Evolutionary conservation across 352 stramenopile genomes (phyloP).

Genomic region (Thraustochytrium striatum): DNA sequence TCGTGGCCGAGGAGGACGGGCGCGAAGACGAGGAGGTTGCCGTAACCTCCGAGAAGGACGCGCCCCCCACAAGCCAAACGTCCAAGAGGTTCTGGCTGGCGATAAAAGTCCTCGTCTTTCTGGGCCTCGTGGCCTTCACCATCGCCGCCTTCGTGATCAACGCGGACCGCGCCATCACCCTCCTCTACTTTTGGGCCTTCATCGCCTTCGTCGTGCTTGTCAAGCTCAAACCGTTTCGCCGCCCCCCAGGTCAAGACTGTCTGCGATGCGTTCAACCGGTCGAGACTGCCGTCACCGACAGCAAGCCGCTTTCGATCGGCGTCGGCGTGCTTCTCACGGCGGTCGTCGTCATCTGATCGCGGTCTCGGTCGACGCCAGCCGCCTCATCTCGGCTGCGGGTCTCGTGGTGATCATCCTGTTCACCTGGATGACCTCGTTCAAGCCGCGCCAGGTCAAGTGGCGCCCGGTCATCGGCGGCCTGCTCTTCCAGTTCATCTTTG

Average conservation of each 20-base stretch:
- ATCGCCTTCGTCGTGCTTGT: not conserved
- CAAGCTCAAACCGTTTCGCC: not conserved
- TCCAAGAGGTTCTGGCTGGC: not conserved
- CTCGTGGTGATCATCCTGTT: not conserved
- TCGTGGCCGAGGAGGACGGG: too few relatives aligned
- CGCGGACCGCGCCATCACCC: not conserved
- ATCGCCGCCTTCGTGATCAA: not conserved
- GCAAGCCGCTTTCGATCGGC: not conserved
- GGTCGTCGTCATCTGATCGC: not conserved
- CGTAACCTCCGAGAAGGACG: too few relatives aligned
- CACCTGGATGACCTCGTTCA: not conserved
- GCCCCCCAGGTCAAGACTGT: not conserved
- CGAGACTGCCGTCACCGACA: not conserved
- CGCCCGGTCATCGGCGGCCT: not conserved
- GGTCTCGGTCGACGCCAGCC: not conserved
- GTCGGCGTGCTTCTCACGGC: not conserved
- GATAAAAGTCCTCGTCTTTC: not conserved
- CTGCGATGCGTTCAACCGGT: not conserved
- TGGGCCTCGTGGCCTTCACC: not conserved
- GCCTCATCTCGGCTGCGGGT: not conserved
- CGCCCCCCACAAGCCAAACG: too few relatives aligned
- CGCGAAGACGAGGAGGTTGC: too few relatives aligned
- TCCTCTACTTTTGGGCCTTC: not conserved
- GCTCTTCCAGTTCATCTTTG: constrained; percentile 16
- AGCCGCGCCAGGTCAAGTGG: not conserved